phyloP scores from a whole-genome alignment of 495 filamentous ascomycete species.

The Aspergillus wentii region DNA sequence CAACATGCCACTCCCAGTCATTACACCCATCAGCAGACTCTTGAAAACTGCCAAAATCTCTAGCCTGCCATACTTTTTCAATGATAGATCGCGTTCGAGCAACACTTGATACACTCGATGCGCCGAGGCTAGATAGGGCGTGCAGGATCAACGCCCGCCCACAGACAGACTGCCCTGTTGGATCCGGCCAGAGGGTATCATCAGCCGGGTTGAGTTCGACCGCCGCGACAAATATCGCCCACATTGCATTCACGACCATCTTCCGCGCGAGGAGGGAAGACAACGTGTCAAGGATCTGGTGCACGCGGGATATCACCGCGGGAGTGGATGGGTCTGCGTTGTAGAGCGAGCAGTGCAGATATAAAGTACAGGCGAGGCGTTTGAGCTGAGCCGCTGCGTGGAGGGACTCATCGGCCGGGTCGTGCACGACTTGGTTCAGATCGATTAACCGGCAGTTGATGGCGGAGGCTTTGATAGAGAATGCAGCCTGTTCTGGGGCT shows the following conservation, averaged over 20 bases:
- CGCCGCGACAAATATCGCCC: constrained; percentile 17
- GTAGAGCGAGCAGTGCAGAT: constrained; percentile 15
- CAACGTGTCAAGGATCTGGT: constrained; percentile 6
- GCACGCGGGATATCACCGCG: not conserved
- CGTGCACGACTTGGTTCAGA: not conserved
- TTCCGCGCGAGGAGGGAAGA: constrained; percentile 3
- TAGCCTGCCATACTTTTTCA: constrained; percentile 13
- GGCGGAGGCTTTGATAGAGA: constrained; percentile 2
- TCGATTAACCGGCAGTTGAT: constrained; percentile 1
- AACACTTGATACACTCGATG: constrained; percentile 11
- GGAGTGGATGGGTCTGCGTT: constrained; percentile 7
- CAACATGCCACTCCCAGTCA: constrained; percentile 11
- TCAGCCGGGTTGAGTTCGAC: constrained; percentile 16
- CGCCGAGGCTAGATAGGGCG: constrained; percentile 7
- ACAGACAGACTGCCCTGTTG: not conserved
- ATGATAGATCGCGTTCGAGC: constrained; percentile 11
- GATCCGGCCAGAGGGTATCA: constrained; percentile 4
- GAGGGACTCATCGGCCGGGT: constrained; percentile 5
- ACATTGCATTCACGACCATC: constrained; percentile 6
- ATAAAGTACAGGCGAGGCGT: constrained; percentile 7
- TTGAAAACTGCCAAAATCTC: constrained; percentile 7
- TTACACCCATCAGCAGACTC: too few species aligned
- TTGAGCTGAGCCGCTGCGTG: constrained; percentile 11
- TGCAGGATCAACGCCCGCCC: constrained; percentile 8
- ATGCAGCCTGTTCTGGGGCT: not conserved